phyloP scores from a whole-genome alignment of 148 eudicot species.

The Chenopodium suecicum region DNA sequence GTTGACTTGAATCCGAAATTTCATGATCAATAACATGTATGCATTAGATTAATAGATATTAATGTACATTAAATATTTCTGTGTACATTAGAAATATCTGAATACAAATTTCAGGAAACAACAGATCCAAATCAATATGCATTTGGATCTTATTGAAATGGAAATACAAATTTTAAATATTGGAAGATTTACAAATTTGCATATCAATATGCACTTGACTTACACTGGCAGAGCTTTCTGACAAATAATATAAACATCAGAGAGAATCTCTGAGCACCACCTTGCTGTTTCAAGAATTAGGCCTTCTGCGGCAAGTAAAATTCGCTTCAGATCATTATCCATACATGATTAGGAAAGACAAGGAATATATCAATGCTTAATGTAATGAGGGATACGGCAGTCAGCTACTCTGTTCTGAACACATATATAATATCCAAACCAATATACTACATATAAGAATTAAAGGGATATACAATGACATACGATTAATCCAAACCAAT shows the following conservation, averaged over 20 bases:
- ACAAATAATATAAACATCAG: conserved; percentile 4
- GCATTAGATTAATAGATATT: background rate
- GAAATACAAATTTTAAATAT: background rate
- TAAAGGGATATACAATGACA: background rate
- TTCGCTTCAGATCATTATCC: background rate
- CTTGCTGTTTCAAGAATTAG: conserved; percentile 9
- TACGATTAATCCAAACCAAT: background rate
- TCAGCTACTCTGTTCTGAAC: background rate
- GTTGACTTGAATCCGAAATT: too few species aligned
- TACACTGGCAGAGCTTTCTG: background rate
- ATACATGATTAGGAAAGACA: background rate
- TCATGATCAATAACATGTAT: too few species aligned
- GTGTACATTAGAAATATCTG: background rate
- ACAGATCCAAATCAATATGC: background rate
- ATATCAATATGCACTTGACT: conserved; percentile 6
- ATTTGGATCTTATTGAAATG: conserved; percentile 7
- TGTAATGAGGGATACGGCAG: background rate
- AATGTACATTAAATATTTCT: background rate
- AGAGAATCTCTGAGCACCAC: background rate
- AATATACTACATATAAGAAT: too few species aligned
- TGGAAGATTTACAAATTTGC: background rate
- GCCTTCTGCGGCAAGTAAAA: background rate
- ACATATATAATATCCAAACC: too few species aligned
- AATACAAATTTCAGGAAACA: background rate
- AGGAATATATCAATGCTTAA: background rate